Base-by-base conservation (phyloP, 2,329 filamentous ascomycete species). In the Fusarium buharicum region DNA sequence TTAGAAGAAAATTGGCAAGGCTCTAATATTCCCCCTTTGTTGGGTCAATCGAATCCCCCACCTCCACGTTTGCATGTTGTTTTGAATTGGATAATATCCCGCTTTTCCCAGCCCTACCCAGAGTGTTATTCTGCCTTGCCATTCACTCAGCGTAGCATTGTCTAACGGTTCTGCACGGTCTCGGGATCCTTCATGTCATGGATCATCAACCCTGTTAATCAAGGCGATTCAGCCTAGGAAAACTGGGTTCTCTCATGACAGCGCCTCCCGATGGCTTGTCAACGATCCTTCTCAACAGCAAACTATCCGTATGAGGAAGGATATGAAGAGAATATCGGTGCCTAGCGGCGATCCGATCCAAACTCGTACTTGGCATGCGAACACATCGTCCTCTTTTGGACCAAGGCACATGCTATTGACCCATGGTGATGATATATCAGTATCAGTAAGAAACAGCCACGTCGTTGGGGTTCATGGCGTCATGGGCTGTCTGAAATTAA, bases 21-120 rank as follows among this genome's bases (percentile, higher is more conserved):
- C 39, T 43, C 34, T 50, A 14, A 18, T 6, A 54, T 33, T 44
- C 34, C 31, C 46, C 55, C 34, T 41, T 57, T 58, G 22, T 41
- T 20, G 18, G 45, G 51, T 36, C 51, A 45, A 14, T 27, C 24
- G 16, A 18, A 34, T 44, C 16, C 33, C 39, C 61, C 43, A 61
- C 56, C 56, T 62, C 56, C 61, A 46, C 61, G 46, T 49, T 61
- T 45, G 30, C 30, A 33, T 40, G 39, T 45, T 37, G 39, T 31
- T 37, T 24, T 38, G 30, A 36, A 34, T 38, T 62, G 28, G 50
- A 62, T 44, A 27, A 27, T 36, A 64, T 56, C 51, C 60, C 55
- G 47, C 55, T 46, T 62, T 61, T 51, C 38, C 50, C 61, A 64
- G 61, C 61, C 61, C 56, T 64, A 65, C 40, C 28, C 47, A 59